A percentile compares a stretch with the other conserved stretches of the same genome.
Evolutionary conservation across 2,329 filamentous ascomycete species (phyloP).

Genomic region (Ampelomyces quisqualis): DNA sequence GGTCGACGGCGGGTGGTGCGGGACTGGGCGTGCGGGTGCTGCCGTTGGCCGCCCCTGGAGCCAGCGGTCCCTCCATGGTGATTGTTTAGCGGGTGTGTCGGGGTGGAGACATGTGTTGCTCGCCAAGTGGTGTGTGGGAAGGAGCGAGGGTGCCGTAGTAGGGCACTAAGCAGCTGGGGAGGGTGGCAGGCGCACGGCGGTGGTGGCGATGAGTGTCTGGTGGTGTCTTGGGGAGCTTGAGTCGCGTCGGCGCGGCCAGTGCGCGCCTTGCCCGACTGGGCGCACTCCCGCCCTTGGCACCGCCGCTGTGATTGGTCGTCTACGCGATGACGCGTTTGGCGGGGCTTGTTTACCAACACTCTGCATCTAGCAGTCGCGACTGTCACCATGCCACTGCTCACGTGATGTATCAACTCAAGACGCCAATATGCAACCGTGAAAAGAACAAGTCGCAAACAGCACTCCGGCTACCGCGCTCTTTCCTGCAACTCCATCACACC

Average conservation of each 20-base stretch:
- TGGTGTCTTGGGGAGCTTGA: slow-evolving; percentile 16
- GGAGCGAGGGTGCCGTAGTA: slow-evolving; percentile 5
- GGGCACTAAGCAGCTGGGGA: slow-evolving; percentile 7
- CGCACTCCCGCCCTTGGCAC: slow-evolving; percentile 19
- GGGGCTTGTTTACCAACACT: background rate
- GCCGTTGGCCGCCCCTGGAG: slow-evolving; percentile 45
- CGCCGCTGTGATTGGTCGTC: slow-evolving; percentile 25
- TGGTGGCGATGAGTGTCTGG: slow-evolving; percentile 27
- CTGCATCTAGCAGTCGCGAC: too few species aligned
- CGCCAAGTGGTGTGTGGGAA: slow-evolving; percentile 13
- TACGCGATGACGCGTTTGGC: background rate
- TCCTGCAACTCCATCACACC: slow-evolving; percentile 27
- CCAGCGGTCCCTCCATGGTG: slow-evolving; percentile 47
- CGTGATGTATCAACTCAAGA: too few species aligned
- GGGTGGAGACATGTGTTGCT: slow-evolving; percentile 37
- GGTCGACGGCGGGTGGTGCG: slow-evolving; percentile 47
- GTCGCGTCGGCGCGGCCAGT: slow-evolving; percentile 18
- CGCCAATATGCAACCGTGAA: too few species aligned
- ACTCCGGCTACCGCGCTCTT: slow-evolving; percentile 16
- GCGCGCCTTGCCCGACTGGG: slow-evolving; percentile 10
- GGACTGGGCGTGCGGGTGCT: slow-evolving; percentile 40
- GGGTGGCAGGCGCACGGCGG: slow-evolving; percentile 15
- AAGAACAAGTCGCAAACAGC: background rate
- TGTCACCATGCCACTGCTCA: slow-evolving; percentile 4
- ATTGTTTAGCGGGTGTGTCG: slow-evolving; percentile 26